Conservation (phyloP, 331 rosid genomes). For the Arachis monticola region DNA sequence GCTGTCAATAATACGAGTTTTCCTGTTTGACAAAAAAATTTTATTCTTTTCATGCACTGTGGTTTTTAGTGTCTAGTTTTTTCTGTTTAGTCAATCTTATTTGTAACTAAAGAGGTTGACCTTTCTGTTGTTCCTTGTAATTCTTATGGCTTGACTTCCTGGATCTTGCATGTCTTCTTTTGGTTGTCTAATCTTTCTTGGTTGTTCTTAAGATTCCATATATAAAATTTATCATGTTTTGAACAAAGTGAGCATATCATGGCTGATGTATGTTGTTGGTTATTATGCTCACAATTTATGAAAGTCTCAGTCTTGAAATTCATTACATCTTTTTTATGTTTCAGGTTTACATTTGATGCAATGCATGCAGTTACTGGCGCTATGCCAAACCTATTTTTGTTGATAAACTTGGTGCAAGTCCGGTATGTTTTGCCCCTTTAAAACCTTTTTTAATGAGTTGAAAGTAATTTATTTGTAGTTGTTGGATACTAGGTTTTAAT, state of each 20-base stretch:
- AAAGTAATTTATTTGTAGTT: constrained; percentile 20
- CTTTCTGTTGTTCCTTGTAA: constrained; percentile 7
- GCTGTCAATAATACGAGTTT: constrained; percentile 3
- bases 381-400: constrained; percentile 93
- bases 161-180: background rate
- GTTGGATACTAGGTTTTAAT: constrained; percentile 40
- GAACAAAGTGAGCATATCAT: background rate
- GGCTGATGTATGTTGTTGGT: constrained; percentile 17
- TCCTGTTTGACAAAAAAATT: background rate
- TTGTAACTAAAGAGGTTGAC: constrained; percentile 9
- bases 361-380: constrained; percentile 99
- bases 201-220: background rate
- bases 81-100: background rate
- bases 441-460: constrained; percentile 9
- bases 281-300: constrained; percentile 22
- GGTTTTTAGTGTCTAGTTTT: background rate
- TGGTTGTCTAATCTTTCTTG: background rate
- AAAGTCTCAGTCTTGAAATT: constrained; percentile 34
- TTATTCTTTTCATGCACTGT: background rate
- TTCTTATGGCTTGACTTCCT: constrained; percentile 16
- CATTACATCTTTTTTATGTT: constrained; percentile 31
- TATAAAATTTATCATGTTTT: background rate
- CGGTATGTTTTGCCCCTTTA: constrained; percentile 51
- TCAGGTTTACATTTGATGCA: constrained; percentile 87
- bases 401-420: constrained; percentile 85